Evolutionary conservation across 176 grass and related monocot species (phyloP).

Genomic region (Oryza glaberrima): DNA sequence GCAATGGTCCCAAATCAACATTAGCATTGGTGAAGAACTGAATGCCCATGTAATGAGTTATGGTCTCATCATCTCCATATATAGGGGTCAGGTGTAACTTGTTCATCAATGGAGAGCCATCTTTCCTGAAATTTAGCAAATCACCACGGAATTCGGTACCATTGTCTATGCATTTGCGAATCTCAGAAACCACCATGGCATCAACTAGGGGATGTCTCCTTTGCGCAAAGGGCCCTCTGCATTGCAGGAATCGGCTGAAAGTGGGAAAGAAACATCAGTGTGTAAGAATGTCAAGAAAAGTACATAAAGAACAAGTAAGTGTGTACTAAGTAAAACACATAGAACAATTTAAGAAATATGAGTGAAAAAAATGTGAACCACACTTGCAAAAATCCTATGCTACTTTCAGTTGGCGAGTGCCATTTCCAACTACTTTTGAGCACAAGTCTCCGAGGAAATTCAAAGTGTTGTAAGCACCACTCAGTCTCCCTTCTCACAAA

Average conservation of each 20-base stretch:
- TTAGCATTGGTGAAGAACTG: conserved; percentile 81
- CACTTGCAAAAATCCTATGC: not conserved
- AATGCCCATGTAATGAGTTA: conserved; percentile 86
- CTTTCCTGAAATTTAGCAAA: conserved; percentile 88
- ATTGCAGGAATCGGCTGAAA: conserved; percentile 92
- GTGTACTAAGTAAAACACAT: not conserved
- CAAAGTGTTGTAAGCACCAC: not conserved
- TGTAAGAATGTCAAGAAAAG: conserved; percentile 25
- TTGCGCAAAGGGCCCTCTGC: conserved; percentile 87
- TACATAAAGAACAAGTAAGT: conserved; percentile 18
- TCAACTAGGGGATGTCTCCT: conserved; percentile 82
- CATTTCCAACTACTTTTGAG: not conserved
- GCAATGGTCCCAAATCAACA: conserved; percentile 77
- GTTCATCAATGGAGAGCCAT: conserved; percentile 88
- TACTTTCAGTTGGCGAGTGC: conserved; percentile 5
- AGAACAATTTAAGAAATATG: not conserved
- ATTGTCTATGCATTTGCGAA: conserved; percentile 65
- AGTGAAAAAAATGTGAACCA: not conserved
- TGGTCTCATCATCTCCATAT: conserved; percentile 79
- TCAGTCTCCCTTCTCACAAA: not conserved
- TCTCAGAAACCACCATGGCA: conserved; percentile 65
- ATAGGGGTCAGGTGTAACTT: conserved; percentile 80
- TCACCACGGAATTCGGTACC: conserved; percentile 80
- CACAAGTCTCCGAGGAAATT: not conserved
- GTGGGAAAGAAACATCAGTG: conserved; percentile 21